Evolutionary conservation across 768 basidiomycete genomes (phyloP), one percentile per base, ranked within the genome.

Genomic region (Suillus brevipes): DNA sequence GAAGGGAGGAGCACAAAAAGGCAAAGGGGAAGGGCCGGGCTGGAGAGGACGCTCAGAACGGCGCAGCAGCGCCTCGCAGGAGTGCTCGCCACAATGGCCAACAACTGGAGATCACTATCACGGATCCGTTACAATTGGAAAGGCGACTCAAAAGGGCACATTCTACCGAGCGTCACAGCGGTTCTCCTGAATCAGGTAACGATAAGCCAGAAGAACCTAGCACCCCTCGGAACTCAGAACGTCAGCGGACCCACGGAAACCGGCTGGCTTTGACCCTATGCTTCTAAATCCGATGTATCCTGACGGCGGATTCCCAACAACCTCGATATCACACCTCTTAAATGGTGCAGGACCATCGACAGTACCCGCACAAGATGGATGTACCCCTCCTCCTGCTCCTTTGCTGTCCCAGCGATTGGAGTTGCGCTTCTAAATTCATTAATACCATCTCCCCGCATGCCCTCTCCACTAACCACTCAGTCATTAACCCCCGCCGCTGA

Each of bases 21-120:
- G 79, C 75, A 47, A 84, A 78, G 70, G 82, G 73, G 18, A 77
- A 78, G 61, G 75, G 72, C 20, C 71, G 65, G 63, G 75, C 31
- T 40, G 73, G 79, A 70, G 68, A 71, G 25, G 75, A 64, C 6
- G 74, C 64, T 59, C 73, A 67, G 68, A 77, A 67, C 67, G 76
- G 66, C 71, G 70, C 62, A 1, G 79, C 82, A 64, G 79, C 82
- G 1, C 81, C 83, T 16, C 79, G 92, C 65, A 81, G 91, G 67
- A 93, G 91, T 68, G 87, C 89, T 2, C 83, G 94, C 49, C 81
- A 87, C 62, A 92, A 87, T 71, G 93, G 93, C 2, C 83, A 85
- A 63, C 80, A 86, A 63, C 89, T 87, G 4, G 92, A 95, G 71
- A 77, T 90, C 42, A 69, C 82, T 7, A 89, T 92, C 63, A 91